Conservation (phyloP, 2,329 filamentous ascomycete species). For the Colletotrichum somersetense region DNA sequence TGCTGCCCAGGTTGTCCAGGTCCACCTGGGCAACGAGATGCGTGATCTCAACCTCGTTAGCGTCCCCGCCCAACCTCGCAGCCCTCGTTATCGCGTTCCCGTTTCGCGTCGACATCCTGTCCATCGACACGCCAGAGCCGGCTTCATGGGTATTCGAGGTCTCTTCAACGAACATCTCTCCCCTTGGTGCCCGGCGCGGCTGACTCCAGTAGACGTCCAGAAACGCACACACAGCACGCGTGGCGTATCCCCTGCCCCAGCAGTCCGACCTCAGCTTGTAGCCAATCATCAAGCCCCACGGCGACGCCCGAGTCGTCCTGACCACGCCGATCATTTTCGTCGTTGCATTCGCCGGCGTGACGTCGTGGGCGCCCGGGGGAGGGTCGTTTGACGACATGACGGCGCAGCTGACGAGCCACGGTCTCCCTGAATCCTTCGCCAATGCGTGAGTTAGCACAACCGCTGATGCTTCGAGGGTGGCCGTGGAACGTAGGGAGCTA, state of each 20-base stretch:
- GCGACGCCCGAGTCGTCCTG: slow-evolving; percentile 3
- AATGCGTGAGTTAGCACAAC: neutral
- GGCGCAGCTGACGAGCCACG: slow-evolving; percentile 23
- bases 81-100: neutral
- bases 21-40: slow-evolving; percentile 27
- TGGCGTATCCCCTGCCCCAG: slow-evolving; percentile 26
- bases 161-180: neutral
- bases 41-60: slow-evolving; percentile 8
- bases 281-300: slow-evolving; percentile 4
- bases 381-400: neutral
- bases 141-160: neutral
- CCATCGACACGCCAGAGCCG: too few species aligned
- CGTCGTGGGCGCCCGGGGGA: neutral
- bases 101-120: neutral
- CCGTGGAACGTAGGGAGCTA: neutral
- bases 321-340: slow-evolving; percentile 21
- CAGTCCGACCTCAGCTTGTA: slow-evolving; percentile 27
- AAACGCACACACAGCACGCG: slow-evolving; percentile 15
- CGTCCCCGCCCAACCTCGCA: neutral
- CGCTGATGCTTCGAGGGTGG: neutral
- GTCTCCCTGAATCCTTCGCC: neutral
- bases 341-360: neutral
- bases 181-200: neutral
- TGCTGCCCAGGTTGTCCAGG: slow-evolving; percentile 12
- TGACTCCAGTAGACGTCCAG: slow-evolving; percentile 23